phyloP scores from a whole-genome alignment of 2,329 filamentous ascomycete genomes.

The Sphaerulina vaccinii region DNA sequence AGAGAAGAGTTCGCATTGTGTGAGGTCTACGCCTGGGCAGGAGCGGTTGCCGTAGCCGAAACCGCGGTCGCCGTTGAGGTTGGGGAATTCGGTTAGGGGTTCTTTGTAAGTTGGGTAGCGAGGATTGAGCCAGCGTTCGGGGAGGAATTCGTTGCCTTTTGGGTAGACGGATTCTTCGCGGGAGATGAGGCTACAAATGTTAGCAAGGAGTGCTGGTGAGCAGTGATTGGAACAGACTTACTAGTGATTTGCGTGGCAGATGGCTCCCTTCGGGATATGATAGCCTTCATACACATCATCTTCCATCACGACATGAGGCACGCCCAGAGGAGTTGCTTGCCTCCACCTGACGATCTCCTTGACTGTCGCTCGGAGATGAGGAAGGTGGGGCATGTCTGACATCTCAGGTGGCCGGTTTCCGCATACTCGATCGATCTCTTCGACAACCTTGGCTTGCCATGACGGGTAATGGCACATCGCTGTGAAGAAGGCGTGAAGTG shows the following conservation, averaged over 20 bases:
- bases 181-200: constrained; percentile 31
- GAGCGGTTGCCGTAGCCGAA: constrained; percentile 39
- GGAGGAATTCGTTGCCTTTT: constrained; percentile 34
- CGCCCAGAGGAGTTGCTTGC: constrained; percentile 42
- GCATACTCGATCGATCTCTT: constrained; percentile 37
- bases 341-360: constrained; percentile 39
- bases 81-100: constrained; percentile 38
- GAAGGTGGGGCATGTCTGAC: constrained; percentile 36
- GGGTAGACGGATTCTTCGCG: constrained; percentile 35
- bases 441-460: constrained; percentile 34
- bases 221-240: constrained; percentile 22
- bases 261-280: constrained; percentile 40
- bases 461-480: constrained; percentile 38
- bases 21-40: constrained; percentile 38
- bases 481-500: constrained; percentile 37
- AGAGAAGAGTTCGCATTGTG: constrained; percentile 33
- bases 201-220: constrained; percentile 7
- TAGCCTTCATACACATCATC: constrained; percentile 41
- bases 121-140: constrained; percentile 37
- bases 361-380: constrained; percentile 35
- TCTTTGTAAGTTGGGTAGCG: constrained; percentile 39
- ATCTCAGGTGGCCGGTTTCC: constrained; percentile 33
- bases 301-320: constrained; percentile 38
- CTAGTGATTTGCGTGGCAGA: constrained; percentile 39
- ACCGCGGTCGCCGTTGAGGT: constrained; percentile 34